phyloP scores from a whole-genome alignment of 176 grass and related monocot species.

The Phoenix roebelenii region DNA sequence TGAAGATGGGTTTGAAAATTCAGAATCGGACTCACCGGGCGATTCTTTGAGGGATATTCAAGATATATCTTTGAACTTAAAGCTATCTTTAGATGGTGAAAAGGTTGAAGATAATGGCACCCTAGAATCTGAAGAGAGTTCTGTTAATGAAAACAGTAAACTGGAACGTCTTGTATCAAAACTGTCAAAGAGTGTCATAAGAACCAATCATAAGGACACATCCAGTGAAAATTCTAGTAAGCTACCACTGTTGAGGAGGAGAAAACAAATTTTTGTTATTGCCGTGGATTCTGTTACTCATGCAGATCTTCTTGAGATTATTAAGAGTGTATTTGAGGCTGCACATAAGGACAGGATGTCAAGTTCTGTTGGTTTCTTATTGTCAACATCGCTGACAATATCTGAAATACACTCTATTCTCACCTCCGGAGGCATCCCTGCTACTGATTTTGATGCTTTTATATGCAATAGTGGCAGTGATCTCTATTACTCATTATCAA shows the following conservation, averaged over 20 bases:
- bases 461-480: conserved; percentile 81
- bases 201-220: conserved; percentile 4
- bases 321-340: conserved; percentile 52
- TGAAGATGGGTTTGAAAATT: conserved; percentile 31
- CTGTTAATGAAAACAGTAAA: conserved; percentile 22
- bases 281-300: conserved; percentile 54
- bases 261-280: conserved; percentile 57
- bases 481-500: conserved; percentile 62
- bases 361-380: conserved; percentile 44
- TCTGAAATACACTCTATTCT: conserved; percentile 54
- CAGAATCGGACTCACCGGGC: conserved; percentile 37
- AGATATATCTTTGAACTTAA: conserved; percentile 48
- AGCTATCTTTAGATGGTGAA: conserved; percentile 40
- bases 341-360: conserved; percentile 17
- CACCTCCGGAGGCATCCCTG: conserved; percentile 34
- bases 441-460: conserved; percentile 81
- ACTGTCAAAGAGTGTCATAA: conserved; percentile 18
- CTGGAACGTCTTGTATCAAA: conserved; percentile 27
- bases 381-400: conserved; percentile 52
- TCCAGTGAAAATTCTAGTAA: conserved; percentile 26
- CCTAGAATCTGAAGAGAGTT: neutral
- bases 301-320: conserved; percentile 37
- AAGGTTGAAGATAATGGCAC: conserved; percentile 22
- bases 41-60: conserved; percentile 43
- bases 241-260: conserved; percentile 38